phyloP scores from a whole-genome alignment of 768 basidiomycete genomes.

The Hortiboletus campestris region DNA sequence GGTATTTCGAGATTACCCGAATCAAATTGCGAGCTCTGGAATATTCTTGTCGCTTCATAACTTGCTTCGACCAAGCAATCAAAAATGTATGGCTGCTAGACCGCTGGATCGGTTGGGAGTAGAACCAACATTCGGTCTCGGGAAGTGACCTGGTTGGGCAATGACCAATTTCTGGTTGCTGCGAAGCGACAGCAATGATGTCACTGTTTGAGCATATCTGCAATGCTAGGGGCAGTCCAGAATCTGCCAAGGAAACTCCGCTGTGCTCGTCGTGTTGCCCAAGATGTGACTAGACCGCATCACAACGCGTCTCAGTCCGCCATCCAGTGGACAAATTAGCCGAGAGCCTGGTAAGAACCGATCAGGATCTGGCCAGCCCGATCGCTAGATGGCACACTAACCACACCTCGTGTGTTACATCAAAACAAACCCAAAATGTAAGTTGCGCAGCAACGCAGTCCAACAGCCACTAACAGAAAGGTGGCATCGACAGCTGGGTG shows the following conservation, averaged over 20 bases:
- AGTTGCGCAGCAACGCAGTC: neutral
- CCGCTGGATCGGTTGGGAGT: no score
- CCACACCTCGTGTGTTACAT: neutral
- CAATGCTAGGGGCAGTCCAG: neutral
- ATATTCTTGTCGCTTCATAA: no score
- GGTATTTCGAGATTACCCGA: no score
- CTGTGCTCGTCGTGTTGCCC: no score
- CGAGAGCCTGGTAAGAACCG: neutral
- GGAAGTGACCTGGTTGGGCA: no score
- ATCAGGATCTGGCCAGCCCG: neutral
- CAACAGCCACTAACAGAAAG: neutral
- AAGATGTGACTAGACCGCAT: neutral
- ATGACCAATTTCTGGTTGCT: neutral
- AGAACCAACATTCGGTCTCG: no score
- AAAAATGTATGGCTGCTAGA: no score
- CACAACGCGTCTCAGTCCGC: neutral
- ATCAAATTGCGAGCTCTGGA: no score
- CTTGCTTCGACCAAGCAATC: no score
- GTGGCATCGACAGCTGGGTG: neutral
- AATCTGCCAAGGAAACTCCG: neutral
- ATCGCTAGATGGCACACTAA: neutral
- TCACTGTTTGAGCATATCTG: neutral
- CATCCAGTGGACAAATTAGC: neutral
- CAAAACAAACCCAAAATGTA: neutral
- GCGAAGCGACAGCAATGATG: neutral